Base-by-base conservation (phyloP, 306 rosid species). In the Morella rubra region DNA sequence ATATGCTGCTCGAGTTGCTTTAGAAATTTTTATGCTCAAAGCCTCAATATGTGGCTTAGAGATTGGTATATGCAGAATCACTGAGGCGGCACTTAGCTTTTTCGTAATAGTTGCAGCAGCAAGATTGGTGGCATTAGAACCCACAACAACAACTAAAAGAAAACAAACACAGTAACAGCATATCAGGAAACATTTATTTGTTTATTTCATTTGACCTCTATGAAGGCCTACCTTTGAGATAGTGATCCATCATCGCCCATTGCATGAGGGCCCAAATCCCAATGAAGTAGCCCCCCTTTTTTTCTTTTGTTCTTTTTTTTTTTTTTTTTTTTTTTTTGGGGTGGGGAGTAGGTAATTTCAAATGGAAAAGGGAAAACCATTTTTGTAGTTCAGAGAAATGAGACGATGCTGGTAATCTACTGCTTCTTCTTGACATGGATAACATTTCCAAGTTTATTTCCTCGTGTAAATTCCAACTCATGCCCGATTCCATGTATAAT, bases 31-130 rank as follows among this genome's bases (percentile, higher is more conserved):
- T 79, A 58, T 74, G 71, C 73, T 32, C 37, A 44, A 61, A 61
- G 49, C 52, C 73, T 32, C 37, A 44, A 61, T 69, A 44, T 59
- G 74, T 81, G 83, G 77, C 60, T 67, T 44, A 58, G 74, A 71
- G 75, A 77, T 73, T 77, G 65, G 50, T 74, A 64, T 15, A 71
- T 75, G 83, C 80, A 77, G 78, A 83, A 83, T 72, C 79, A 83
- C 80, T 82, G 19, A 42, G 53, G 69, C 7, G 51, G 71, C 86
- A 80, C 81, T 44, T 47, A 18, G 53, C 73, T 64, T 62, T 64
- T 73, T 73, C 74, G 55, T 40, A 16, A 60, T 49, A 61, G 81
- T 59, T 5, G 58, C 71, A 67, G 52, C 69, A 73, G 79, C 80
- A 78, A 74, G 53, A 12, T 41, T 56, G 66, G 68, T 37, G 69